Evolutionary conservation across 257 asterid genomes (phyloP), one percentile per base, ranked within the genome.

Genomic region (Capsicum chinense): DNA sequence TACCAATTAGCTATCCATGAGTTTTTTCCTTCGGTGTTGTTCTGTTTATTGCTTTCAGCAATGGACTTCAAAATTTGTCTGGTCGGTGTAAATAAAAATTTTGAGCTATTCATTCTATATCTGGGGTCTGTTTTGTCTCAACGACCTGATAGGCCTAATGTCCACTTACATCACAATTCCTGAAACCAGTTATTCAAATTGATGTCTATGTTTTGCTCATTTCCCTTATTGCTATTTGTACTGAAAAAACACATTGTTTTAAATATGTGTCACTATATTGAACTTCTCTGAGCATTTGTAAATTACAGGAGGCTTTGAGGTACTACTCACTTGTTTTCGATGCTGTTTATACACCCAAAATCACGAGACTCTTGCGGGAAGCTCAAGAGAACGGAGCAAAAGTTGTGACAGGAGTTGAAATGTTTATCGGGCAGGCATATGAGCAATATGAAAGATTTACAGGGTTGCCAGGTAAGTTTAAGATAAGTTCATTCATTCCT

Each of bases 351-450:
- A 91, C 97, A 13, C 98, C 98, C 78, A 95, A 89, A 91, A 92
- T 92, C 87, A 97, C 99, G 6, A 87, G 97, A 84, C 89, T 97
- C 62, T 81, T 95, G 68, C 88, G 91, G 16, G 99, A 97, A 85
- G 98, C 99, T 67, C 89, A 87, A 79, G 98, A 97, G 82, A 68
- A 78, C 48, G 99, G 99, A 68, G 94, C 94, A 73, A 91, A 87
- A 88, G 91, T 93, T 58, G 99, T 97, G 15, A 89, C 93, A 3
- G 99, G 99, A 56, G 92, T 92, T 19, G 98, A 97, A 79, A 97
- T 97, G 99, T 95, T 97, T 85, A 88, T 95, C 14, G 97, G 98
- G 33, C 99, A 97, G 89, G 99, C 99, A 15, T 93, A 93, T 84
- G 97, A 92, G 83, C 99, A 93, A 86, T 97, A 95, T 35, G 98